Percentiles rank a stretch among this genome's conserved stretches.
Evolutionary conservation across 805 yeast species (phyloP).

Genomic region (Yamadazyma sp.): DNA sequence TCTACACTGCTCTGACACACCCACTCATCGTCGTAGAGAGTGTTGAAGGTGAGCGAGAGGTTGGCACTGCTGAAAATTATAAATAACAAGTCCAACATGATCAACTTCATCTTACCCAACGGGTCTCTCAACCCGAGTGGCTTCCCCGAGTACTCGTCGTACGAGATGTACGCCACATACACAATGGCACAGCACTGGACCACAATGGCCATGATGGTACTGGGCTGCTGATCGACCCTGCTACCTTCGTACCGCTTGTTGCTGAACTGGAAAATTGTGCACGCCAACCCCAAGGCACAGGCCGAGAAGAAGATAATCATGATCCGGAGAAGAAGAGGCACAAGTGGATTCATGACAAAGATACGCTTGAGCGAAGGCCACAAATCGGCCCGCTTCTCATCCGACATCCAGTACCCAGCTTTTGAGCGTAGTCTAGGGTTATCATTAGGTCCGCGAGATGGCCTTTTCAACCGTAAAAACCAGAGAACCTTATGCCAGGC

Average conservation of each 20-base stretch:
- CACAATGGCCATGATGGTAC: conserved; percentile 88
- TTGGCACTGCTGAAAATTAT: conserved; percentile 89
- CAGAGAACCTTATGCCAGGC: neutral
- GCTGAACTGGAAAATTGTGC: conserved; percentile 50
- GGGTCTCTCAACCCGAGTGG: conserved; percentile 91
- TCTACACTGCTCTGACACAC: conserved; percentile 48
- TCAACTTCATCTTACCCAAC: conserved; percentile 73
- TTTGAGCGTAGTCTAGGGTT: conserved; percentile 47
- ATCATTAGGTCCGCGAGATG: conserved; percentile 16
- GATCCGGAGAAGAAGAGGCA: conserved; percentile 72
- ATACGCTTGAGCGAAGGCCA: conserved; percentile 58
- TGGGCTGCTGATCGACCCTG: conserved; percentile 69
- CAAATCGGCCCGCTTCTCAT: conserved; percentile 61
- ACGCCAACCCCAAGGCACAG: conserved; percentile 72
- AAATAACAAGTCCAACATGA: conserved; percentile 80
- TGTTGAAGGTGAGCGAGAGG: conserved; percentile 79
- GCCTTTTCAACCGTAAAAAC: neutral
- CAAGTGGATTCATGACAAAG: conserved; percentile 71
- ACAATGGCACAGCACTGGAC: conserved; percentile 78
- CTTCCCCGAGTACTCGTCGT: conserved; percentile 88
- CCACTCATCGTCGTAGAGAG: conserved; percentile 80
- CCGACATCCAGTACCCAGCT: conserved; percentile 70
- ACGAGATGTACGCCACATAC: conserved; percentile 78
- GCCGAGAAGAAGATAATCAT: conserved; percentile 51
- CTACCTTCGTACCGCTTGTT: conserved; percentile 30